These are phyloP conservation scores for Aquilaria malaccensis DNA, from an alignment of 345 rosid genomes.

Conservation along the genomic window DNA sequence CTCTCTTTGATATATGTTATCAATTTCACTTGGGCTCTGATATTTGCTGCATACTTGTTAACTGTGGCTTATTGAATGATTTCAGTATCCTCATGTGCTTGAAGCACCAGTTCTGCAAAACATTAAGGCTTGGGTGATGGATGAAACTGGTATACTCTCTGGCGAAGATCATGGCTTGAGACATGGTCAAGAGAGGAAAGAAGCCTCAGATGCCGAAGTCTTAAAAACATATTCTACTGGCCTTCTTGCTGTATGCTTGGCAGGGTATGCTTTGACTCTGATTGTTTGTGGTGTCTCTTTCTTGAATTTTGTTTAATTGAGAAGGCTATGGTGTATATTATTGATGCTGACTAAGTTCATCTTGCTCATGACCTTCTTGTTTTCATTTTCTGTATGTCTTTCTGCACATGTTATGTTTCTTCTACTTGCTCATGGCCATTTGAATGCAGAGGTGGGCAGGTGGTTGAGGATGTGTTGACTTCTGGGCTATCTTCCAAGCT, in stretches of 20 bases:
- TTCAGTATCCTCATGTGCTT: conserved; percentile 85
- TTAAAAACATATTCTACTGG: conserved; percentile 86
- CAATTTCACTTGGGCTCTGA: conserved; percentile 6
- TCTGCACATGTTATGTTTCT: not conserved
- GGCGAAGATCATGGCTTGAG: conserved; percentile 41
- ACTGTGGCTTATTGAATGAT: conserved; percentile 5
- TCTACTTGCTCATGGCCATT: conserved; percentile 2
- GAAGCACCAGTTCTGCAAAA: conserved; percentile 75
- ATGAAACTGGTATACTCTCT: conserved; percentile 52
- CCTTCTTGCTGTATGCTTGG: conserved; percentile 83
- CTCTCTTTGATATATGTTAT: conserved; percentile 3
- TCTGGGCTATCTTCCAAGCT: conserved; percentile 91
- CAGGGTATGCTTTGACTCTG: conserved; percentile 39
- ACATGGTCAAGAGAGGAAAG: conserved; percentile 41
- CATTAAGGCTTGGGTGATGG: conserved; percentile 82
- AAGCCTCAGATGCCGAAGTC: conserved; percentile 77
- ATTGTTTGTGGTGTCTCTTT: not conserved
- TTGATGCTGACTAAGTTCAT: too few relatives aligned
- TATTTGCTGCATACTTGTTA: conserved; percentile 4
- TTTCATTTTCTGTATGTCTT: not conserved
- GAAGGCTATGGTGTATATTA: not conserved
- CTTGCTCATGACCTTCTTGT: not conserved
- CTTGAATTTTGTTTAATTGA: conserved; percentile 14
- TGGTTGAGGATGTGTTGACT: conserved; percentile 90
- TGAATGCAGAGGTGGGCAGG: conserved; percentile 64